Conservation (phyloP, 805 yeast genomes). For the Cyberlindnera petersonii region DNA sequence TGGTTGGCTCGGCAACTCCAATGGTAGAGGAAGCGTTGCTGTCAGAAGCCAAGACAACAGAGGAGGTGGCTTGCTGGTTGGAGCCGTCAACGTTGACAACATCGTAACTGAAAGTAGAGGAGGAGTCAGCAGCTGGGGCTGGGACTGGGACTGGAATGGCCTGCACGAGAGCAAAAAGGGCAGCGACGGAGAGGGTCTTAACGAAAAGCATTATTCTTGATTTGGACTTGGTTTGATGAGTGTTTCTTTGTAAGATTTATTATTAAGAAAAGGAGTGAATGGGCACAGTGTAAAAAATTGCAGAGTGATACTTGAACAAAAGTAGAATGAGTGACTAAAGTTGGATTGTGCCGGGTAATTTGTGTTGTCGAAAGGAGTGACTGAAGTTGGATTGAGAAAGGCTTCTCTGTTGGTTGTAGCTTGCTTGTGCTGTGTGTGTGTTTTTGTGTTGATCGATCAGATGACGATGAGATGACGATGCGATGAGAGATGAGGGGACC, state of each 20-base stretch:
- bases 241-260: not conserved
- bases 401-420: not conserved
- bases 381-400: conserved; percentile 7
- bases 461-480: not conserved
- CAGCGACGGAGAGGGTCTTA: conserved; percentile 21
- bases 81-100: conserved; percentile 30
- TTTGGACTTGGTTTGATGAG: not conserved
- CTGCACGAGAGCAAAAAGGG: conserved; percentile 19
- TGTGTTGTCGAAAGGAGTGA: conserved; percentile 12
- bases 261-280: conserved; percentile 24
- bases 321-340: conserved; percentile 27
- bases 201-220: conserved; percentile 23
- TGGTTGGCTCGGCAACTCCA: conserved; percentile 24
- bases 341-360: conserved; percentile 20
- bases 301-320: conserved; percentile 18
- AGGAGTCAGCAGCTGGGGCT: conserved; percentile 17
- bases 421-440: not conserved
- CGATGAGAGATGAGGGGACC: too few species aligned
- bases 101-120: conserved; percentile 23
- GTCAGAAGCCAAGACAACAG: conserved; percentile 18
- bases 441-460: not conserved
- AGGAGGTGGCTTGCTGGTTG: conserved; percentile 23
- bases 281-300: conserved; percentile 18
- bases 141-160: conserved; percentile 25
- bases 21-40: conserved; percentile 13